Conservation (phyloP, 1,139 yeast species). For the Pichia inconspicua region DNA sequence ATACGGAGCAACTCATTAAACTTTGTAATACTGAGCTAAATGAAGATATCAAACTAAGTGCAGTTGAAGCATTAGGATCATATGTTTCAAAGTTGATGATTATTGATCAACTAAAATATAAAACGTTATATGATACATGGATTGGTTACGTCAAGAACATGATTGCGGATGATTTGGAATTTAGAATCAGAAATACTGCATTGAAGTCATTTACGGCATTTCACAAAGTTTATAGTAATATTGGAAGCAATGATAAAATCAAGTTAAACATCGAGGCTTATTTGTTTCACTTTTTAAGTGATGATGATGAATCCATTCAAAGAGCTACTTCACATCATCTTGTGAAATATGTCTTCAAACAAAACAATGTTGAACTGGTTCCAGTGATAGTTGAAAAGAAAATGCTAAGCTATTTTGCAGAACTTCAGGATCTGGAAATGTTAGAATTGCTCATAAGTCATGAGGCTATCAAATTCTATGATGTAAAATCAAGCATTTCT, state of each 20-base stretch:
- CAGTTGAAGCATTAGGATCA: conserved; percentile 45
- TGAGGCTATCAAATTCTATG: conserved; percentile 10
- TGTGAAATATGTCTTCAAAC: conserved; percentile 21
- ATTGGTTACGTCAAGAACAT: conserved; percentile 26
- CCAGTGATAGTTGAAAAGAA: conserved; percentile 29
- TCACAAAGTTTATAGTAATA: conserved; percentile 10
- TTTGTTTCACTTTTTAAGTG: conserved; percentile 40
- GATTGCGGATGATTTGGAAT: conserved; percentile 38
- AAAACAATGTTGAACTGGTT: conserved; percentile 15
- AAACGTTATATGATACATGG: conserved; percentile 26
- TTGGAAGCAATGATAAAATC: conserved; percentile 1
- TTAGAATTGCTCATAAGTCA: conserved; percentile 10
- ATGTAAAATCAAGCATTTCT: conserved; percentile 8
- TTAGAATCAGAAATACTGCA: conserved; percentile 41
- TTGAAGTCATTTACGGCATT: conserved; percentile 37
- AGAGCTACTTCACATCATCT: conserved; percentile 31
- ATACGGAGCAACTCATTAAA: conserved; percentile 24
- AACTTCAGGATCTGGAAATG: neutral
- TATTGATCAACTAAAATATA: conserved; percentile 8
- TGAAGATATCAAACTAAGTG: conserved; percentile 41
- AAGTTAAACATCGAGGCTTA: conserved; percentile 20
- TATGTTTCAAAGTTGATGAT: conserved; percentile 26
- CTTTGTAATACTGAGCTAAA: conserved; percentile 26
- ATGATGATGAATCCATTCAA: conserved; percentile 53
- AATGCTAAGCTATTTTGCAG: conserved; percentile 20